A percentile compares a stretch with the other conserved stretches of the same genome.
phyloP scores from a whole-genome alignment of 305 asterid genomes.

The Andrographis paniculata region DNA sequence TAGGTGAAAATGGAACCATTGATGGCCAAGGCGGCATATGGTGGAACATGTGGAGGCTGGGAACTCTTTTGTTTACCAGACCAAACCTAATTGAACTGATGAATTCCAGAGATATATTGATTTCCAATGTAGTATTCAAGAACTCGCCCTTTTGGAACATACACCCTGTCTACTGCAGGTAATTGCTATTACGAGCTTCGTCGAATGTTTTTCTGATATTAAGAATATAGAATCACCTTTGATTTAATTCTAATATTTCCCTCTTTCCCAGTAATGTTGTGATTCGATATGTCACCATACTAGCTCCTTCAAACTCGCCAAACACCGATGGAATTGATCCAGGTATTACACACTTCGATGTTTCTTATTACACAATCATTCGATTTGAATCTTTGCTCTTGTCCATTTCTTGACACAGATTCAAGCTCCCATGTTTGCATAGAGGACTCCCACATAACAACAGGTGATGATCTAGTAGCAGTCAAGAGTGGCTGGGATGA shows the following conservation, averaged over 20 bases:
- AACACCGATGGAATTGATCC: constrained; percentile 99
- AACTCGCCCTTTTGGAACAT: constrained; percentile 97
- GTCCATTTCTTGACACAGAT: constrained; percentile 31
- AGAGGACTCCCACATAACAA: constrained; percentile 83
- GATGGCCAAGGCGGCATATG: constrained; percentile 91
- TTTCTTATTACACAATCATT: not conserved
- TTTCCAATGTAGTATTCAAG: constrained; percentile 76
- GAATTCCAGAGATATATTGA: constrained; percentile 61
- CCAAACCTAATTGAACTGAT: constrained; percentile 85
- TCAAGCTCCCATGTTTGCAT: constrained; percentile 86
- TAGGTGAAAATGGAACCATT: constrained; percentile 70
- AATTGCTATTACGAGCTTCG: not conserved
- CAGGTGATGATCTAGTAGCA: constrained; percentile 90
- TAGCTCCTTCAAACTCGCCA: constrained; percentile 92
- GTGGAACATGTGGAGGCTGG: constrained; percentile 95
- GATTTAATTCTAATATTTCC: constrained; percentile 2
- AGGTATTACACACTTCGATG: constrained; percentile 29
- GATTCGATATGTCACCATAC: constrained; percentile 67
- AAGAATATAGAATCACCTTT: not conserved
- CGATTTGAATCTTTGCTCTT: not conserved
- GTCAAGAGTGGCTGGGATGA: constrained; percentile 98
- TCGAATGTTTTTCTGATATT: not conserved
- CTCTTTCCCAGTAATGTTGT: constrained; percentile 61
- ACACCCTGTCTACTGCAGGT: constrained; percentile 97
- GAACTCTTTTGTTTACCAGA: constrained; percentile 73